Conservation (phyloP, 2,329 filamentous ascomycete genomes). For the Botrytis porri region DNA sequence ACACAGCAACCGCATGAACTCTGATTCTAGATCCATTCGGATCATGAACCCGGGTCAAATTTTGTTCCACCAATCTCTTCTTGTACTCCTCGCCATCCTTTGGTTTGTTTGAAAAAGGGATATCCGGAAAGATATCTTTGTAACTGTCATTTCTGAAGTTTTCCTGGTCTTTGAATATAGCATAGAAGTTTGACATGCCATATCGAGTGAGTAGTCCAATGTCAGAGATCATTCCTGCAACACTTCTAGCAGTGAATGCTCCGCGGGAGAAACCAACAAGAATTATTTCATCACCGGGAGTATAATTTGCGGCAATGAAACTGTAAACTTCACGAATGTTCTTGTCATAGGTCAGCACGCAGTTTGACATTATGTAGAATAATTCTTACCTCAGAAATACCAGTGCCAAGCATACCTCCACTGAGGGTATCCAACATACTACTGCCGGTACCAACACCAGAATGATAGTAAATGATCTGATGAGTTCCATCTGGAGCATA, state of each 20-base stretch:
- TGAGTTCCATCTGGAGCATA: constrained; percentile 48
- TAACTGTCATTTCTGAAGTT: constrained; percentile 40
- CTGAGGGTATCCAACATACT: constrained; percentile 49
- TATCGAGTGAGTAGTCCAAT: constrained; percentile 42
- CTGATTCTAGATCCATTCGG: constrained; percentile 39
- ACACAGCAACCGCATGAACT: constrained; percentile 49
- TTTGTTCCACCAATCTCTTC: constrained; percentile 38
- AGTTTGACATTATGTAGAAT: background rate
- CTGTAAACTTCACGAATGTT: constrained; percentile 49
- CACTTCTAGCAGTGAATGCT: constrained; percentile 43
- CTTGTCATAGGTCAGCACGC: constrained; percentile 43
- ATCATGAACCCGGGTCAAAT: constrained; percentile 41
- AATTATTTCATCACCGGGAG: constrained; percentile 42
- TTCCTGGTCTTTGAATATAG: constrained; percentile 41
- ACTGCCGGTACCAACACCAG: constrained; percentile 56
- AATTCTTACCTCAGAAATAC: constrained; percentile 41
- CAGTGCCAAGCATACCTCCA: constrained; percentile 54
- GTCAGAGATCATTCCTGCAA: constrained; percentile 37
- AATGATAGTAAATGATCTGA: constrained; percentile 60
- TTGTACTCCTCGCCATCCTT: constrained; percentile 37
- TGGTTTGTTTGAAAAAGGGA: constrained; percentile 36
- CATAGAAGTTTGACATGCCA: constrained; percentile 45
- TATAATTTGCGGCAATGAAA: constrained; percentile 44
- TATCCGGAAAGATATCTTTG: constrained; percentile 34
- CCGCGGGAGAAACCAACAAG: constrained; percentile 44